phyloP scores from a whole-genome alignment of 257 asterid species.

The Primulina tabacum region DNA sequence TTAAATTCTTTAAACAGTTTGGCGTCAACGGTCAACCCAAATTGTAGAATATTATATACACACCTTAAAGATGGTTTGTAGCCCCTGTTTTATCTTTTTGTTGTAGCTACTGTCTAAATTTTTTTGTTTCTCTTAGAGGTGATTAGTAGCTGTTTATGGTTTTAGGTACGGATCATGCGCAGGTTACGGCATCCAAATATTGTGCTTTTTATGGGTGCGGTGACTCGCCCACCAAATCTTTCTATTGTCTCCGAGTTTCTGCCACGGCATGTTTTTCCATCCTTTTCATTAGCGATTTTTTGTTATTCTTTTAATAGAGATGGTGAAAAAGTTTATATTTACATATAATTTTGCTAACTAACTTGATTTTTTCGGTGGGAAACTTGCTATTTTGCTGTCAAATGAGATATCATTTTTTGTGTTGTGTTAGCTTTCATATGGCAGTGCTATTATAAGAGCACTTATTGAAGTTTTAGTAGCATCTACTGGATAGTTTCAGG shows the following conservation, averaged over 20 bases:
- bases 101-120: background rate
- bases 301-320: conserved; percentile 4
- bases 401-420: background rate
- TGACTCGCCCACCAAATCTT: conserved; percentile 96
- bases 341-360: conserved; percentile 16
- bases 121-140: conserved; percentile 10
- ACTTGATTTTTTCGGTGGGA: conserved; percentile 11
- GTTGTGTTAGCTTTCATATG: background rate
- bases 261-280: conserved; percentile 64
- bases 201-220: conserved; percentile 99
- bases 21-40: background rate
- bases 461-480: background rate
- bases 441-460: background rate
- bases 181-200: conserved; percentile 96
- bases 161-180: conserved; percentile 96
- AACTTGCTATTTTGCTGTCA: background rate
- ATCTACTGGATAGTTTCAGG: too few relatives aligned
- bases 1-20: conserved; percentile 4
- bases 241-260: conserved; percentile 91
- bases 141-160: conserved; percentile 24
- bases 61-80: background rate
- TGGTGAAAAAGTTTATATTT: background rate
- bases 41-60: background rate
- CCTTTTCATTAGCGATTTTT: conserved; percentile 8
- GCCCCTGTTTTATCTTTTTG: conserved; percentile 7